Conservation (phyloP, 345 rosid genomes). For the Cardamine occulta region DNA sequence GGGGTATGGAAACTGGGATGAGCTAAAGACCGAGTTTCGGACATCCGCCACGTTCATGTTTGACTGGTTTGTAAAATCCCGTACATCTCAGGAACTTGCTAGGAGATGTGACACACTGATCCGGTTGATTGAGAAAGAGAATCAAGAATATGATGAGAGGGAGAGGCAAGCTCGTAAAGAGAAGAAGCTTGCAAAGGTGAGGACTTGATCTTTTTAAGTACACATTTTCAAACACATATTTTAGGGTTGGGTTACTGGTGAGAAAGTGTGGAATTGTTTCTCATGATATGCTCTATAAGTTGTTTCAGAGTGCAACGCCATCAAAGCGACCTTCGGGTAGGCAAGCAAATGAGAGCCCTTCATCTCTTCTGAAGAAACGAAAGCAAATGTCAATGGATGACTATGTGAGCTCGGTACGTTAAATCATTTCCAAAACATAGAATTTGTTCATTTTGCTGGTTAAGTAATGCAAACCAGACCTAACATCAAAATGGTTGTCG, state of each 20-base stretch:
- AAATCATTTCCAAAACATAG: too few relatives aligned
- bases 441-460: background rate
- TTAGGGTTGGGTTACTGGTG: background rate
- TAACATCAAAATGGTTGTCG: background rate
- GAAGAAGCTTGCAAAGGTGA: conserved; percentile 95
- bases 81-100: conserved; percentile 91
- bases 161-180: conserved; percentile 98
- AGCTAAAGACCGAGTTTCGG: conserved; percentile 86
- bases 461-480: background rate
- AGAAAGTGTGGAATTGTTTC: conserved; percentile 5
- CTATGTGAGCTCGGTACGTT: conserved; percentile 54
- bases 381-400: conserved; percentile 91
- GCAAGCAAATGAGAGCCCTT: conserved; percentile 70
- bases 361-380: conserved; percentile 62
- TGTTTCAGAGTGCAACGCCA: conserved; percentile 53
- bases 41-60: conserved; percentile 83
- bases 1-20: conserved; percentile 99
- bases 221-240: too few relatives aligned
- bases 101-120: conserved; percentile 96
- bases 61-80: conserved; percentile 98
- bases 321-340: conserved; percentile 69
- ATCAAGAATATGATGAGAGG: conserved; percentile 92
- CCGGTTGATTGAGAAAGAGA: conserved; percentile 96
- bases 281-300: background rate
- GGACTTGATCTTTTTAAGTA: conserved; percentile 1